Evolutionary conservation across 2,329 filamentous ascomycete species (phyloP), one percentile per base, ranked within the genome.

Genomic region (Trichoderma guizhouense): DNA sequence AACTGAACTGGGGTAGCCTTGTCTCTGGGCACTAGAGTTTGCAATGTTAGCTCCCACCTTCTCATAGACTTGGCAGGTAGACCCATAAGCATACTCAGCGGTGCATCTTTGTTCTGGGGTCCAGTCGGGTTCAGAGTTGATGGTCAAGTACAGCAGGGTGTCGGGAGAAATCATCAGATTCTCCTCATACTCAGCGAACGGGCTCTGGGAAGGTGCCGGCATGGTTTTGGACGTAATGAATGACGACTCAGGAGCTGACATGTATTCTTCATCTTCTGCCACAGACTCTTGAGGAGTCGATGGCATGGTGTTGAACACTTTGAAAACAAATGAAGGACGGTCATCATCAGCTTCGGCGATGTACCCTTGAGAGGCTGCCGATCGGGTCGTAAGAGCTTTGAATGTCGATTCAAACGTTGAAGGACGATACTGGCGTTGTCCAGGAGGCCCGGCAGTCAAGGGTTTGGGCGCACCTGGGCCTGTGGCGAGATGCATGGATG

Each of bases 401-500:
- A 81, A 77, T 2, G 80, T 79, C 9, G 79, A 77, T 32, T 86
- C 84, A 39, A 84, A 80, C 3, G 82, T 82, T 28, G 82, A 81
- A n/a, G 84, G 80, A 24, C 81, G 84, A 74, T 84, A 84, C 71
- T 86, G 85, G 55, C 86, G 84, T 72, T 86, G 84, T 24, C 87
- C 87, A 14, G 87, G 87, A 55, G 87, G 87, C 2, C 87, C 87
- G 32, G 87, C 87, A 24, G 85, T 88, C 74, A 88, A 76, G 11
- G 86, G 87, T 26, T 79, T 82, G n/a, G 86, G 87, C 21, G 81
- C 82, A 7, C 85, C 85, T 1, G 81, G 78, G 0, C 79, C 80
- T 30, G 76, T 78, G 3, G 80, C 76, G 21, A 81, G 76, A n/a
- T 75, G 73, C 57, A 71, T 74, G n/a, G 73, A 74, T 15, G 53